Base-by-base conservation (phyloP, 441 rosid species). In the Erodium texanum region DNA sequence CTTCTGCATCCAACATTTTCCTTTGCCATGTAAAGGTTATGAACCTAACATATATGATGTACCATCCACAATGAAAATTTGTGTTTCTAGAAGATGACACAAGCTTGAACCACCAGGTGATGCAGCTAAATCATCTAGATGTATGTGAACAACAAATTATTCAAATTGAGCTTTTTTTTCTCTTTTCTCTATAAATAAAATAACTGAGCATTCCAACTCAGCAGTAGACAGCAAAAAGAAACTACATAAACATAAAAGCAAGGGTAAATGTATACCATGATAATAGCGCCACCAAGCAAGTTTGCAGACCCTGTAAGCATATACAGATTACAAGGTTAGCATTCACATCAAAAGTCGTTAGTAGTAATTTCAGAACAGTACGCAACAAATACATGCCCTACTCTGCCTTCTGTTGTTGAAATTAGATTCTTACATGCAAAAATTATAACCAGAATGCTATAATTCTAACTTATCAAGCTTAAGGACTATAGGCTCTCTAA, bases 261-360 rank as follows among this genome's bases (percentile, higher is more conserved):
- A 20, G 43, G 19, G 36, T n/a, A 24, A 70, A 38, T n/a, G 52
- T 81, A 73, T 80, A 85, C 89, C 89, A 85, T 52, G 89, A 83
- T 62, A 85, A 80, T 65, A 85, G 71, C 73, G 87, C 80, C 62
- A 83, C 87, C 85, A 80, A 75, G 69, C 89, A 85, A 52, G 89
- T 85, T 79, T 85, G 89, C 74, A 85, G 79, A 66, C 89, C 89
- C 89, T 85, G 80, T 38, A 68, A 82, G 74, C 71, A 74, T 24
- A 74, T 75, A 73, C 23, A 77, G n/a, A 64, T 45, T 67, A 70
- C 62, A 72, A 52, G 43, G 65, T 77, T 68, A 74, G 71, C 19
- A 70, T 78, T 66, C 73, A 72, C 79, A 36, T 23, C 32, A 61
- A 23, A 50, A 66, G 18, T 59, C 27, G 23, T 59, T 59, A 5